phyloP scores from a whole-genome alignment of 2,329 filamentous ascomycete genomes.

The Botrytis byssoidea region DNA sequence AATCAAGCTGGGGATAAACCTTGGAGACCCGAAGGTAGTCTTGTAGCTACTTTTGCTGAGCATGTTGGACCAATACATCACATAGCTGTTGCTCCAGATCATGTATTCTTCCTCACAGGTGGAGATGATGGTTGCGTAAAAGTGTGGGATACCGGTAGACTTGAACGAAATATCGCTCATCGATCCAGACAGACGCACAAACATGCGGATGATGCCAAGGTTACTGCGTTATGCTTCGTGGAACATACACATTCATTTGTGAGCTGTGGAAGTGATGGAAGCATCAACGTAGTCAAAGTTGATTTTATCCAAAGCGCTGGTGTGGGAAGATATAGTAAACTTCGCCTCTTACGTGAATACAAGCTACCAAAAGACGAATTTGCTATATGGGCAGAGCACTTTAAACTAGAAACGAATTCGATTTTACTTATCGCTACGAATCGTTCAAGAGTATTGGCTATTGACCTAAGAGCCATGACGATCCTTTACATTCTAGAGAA shows the following conservation, averaged over 20 bases:
- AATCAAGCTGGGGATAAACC: conserved; percentile 48
- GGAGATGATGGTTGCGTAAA: conserved; percentile 89
- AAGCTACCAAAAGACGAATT: conserved; percentile 72
- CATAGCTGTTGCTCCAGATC: conserved; percentile 80
- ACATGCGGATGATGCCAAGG: conserved; percentile 67
- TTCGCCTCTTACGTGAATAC: conserved; percentile 75
- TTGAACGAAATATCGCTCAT: conserved; percentile 89
- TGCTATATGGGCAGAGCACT: conserved; percentile 90
- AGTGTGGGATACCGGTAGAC: conserved; percentile 85
- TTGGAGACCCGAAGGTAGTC: conserved; percentile 80
- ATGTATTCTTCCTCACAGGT: conserved; percentile 90
- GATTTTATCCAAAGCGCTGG: conserved; percentile 58
- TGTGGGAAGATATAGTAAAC: conserved; percentile 73
- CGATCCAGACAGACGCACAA: conserved; percentile 82
- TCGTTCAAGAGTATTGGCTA: conserved; percentile 74
- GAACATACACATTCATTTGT: conserved; percentile 93
- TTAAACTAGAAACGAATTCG: conserved; percentile 77
- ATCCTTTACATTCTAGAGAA: conserved; percentile 79
- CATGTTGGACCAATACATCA: conserved; percentile 81
- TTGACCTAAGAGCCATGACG: conserved; percentile 86
- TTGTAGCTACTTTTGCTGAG: conserved; percentile 87
- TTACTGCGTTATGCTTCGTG: conserved; percentile 84
- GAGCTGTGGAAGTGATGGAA: conserved; percentile 86
- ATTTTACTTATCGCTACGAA: conserved; percentile 84
- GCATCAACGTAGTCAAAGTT: conserved; percentile 77